Conservation (phyloP, 495 filamentous ascomycete genomes). For the Letharia columbiana region DNA sequence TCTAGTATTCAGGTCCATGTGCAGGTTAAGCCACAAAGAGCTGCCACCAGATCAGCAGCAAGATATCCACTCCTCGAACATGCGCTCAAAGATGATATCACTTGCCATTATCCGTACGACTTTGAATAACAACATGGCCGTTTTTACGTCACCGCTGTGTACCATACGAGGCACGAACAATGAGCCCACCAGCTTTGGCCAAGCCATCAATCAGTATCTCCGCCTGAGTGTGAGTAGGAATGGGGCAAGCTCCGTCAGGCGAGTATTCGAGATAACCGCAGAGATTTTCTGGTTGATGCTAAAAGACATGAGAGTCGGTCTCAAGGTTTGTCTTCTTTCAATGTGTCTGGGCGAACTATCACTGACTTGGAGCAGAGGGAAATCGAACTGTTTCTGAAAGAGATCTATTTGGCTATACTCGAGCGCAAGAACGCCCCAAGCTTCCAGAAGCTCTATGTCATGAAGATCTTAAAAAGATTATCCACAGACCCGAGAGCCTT, state of each 20-base stretch:
- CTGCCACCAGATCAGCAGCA: slow-evolving; percentile 82
- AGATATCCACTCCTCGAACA: slow-evolving; percentile 84
- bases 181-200: slow-evolving; percentile 84
- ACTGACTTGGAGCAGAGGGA: slow-evolving; percentile 62
- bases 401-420: slow-evolving; percentile 91
- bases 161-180: slow-evolving; percentile 81
- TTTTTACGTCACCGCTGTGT: slow-evolving; percentile 81
- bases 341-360: neutral
- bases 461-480: slow-evolving; percentile 74
- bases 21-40: slow-evolving; percentile 89
- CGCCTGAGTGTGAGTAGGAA: slow-evolving; percentile 91
- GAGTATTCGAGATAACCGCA: slow-evolving; percentile 89
- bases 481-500: slow-evolving; percentile 77
- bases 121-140: slow-evolving; percentile 78
- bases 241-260: slow-evolving; percentile 81
- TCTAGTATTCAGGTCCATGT: slow-evolving; percentile 93
- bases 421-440: slow-evolving; percentile 78
- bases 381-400: slow-evolving; percentile 94
- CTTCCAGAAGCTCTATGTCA: slow-evolving; percentile 86
- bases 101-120: slow-evolving; percentile 90
- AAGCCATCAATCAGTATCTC: slow-evolving; percentile 92
- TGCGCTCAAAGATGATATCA: slow-evolving; percentile 94
- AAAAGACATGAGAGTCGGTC: slow-evolving; percentile 82
- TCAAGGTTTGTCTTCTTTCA: slow-evolving; percentile 56
- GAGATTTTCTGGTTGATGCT: slow-evolving; percentile 98